Evolutionary conservation across 345 rosid species (phyloP), one percentile per base, ranked within the genome.

Genomic region (Euphorbia tirucalli): DNA sequence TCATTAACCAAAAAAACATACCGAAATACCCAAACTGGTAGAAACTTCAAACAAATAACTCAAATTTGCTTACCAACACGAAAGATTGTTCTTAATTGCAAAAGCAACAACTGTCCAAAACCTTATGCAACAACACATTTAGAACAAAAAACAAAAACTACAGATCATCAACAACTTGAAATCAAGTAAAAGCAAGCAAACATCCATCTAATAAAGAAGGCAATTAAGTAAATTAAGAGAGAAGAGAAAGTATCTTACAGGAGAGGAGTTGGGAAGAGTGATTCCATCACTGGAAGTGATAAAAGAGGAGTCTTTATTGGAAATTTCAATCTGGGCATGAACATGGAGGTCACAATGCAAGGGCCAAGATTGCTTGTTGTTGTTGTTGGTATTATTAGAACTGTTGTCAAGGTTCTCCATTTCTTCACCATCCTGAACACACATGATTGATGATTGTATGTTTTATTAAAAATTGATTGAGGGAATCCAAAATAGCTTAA

Each of bases 291-390:
- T 67, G 7, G 90, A 70, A 66, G 71, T 69, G 70, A 75, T 56
- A 2, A 76, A 27, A 65, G 81, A 24, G 67, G 88, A 68, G 55
- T 77, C 82, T 75, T 75, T 65, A 50, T 66, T 80, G 65, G 35
- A 55, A 83, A 74, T 73, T 52, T 81, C 87, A 82, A 82, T 82
- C 77, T 77, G 88, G 83, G 88, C 61, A 74, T 55, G 66, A 76
- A 83, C 74, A 6, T 46, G 52, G 60, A 77, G 43, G 32, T 74
- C 80, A 55, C 77, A 84, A 75, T 82, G 87, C 59, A 72, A 75
- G 75, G 83, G 77, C 83, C 80, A 68, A 56, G 85, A 48, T 57
- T 70, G 60, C 61, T 73, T 58, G 32, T 68, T 30, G 27, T 49
- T 75, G 54, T 14, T 67, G 50, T 22, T 71, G 30, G 35, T 61